Percentiles rank a stretch among this genome's conserved stretches.
Conservation (phyloP, 306 rosid species). For the Potentilla sterilis region DNA sequence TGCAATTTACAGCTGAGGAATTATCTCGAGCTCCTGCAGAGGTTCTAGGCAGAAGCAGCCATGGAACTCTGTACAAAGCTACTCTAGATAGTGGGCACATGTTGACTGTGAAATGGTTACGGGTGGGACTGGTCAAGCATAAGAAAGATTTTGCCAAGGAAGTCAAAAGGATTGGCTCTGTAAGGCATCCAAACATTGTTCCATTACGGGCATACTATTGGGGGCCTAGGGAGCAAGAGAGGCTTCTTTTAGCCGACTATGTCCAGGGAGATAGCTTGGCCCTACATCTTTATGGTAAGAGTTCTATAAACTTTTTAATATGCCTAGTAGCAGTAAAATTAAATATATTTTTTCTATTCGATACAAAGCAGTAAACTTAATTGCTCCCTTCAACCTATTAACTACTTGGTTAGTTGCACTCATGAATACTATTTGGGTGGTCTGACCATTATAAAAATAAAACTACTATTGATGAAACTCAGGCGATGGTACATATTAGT, state of each 20-base stretch:
- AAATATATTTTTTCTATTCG: too few species aligned
- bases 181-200: slow-evolving; percentile 86
- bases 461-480: background rate
- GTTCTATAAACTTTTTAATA: slow-evolving; percentile 6
- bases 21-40: slow-evolving; percentile 99
- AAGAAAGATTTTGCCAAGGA: slow-evolving; percentile 96
- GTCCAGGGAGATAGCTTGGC: slow-evolving; percentile 90
- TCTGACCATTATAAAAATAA: background rate
- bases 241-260: slow-evolving; percentile 93
- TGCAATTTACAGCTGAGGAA: slow-evolving; percentile 87
- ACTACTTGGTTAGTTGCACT: background rate
- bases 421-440: background rate
- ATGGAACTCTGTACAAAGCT: slow-evolving; percentile 96
- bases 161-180: slow-evolving; percentile 86
- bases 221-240: slow-evolving; percentile 99
- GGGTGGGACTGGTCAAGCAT: slow-evolving; percentile 90
- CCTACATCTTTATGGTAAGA: slow-evolving; percentile 91
- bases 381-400: background rate
- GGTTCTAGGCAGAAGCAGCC: slow-evolving; percentile 98
- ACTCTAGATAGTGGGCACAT: slow-evolving; percentile 87
- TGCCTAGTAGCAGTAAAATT: background rate
- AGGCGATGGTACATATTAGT: background rate
- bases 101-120: slow-evolving; percentile 95
- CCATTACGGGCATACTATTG: slow-evolving; percentile 88
- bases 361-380: background rate